Evolutionary conservation across 192 early-diverging fungal genomes (phyloP).

Genomic region (Coemansia sp.): DNA sequence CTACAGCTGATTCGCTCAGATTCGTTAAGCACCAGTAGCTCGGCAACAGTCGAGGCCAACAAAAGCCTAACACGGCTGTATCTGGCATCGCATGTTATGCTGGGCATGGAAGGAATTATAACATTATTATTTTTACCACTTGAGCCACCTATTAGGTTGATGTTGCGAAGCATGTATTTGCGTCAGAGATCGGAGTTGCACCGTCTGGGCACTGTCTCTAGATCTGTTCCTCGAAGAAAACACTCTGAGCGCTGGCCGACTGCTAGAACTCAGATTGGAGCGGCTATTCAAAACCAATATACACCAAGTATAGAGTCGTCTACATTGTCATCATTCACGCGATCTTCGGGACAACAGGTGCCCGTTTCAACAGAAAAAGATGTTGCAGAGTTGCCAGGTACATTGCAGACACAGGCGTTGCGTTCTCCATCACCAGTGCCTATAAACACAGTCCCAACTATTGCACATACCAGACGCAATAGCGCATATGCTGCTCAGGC

Average conservation of each 20-base stretch:
- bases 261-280: background rate
- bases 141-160: constrained; percentile 47
- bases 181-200: constrained; percentile 26
- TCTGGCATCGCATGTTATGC: constrained; percentile 43
- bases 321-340: constrained; percentile 13
- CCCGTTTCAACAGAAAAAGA: background rate
- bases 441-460: background rate
- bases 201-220: constrained; percentile 22
- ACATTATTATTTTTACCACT: constrained; percentile 44
- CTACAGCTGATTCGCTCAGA: constrained; percentile 25
- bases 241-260: constrained; percentile 20
- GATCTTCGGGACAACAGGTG: background rate
- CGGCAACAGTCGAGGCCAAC: constrained; percentile 2
- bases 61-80: constrained; percentile 30
- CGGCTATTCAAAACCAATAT: background rate
- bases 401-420: background rate
- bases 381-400: background rate
- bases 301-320: constrained; percentile 8
- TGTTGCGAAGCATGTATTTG: constrained; percentile 39
- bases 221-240: constrained; percentile 11
- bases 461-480: background rate
- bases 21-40: background rate
- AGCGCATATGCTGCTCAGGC: background rate
- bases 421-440: background rate
- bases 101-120: constrained; percentile 46